phyloP scores from a whole-genome alignment of 257 asterid genomes.

The Solanum microdontum region DNA sequence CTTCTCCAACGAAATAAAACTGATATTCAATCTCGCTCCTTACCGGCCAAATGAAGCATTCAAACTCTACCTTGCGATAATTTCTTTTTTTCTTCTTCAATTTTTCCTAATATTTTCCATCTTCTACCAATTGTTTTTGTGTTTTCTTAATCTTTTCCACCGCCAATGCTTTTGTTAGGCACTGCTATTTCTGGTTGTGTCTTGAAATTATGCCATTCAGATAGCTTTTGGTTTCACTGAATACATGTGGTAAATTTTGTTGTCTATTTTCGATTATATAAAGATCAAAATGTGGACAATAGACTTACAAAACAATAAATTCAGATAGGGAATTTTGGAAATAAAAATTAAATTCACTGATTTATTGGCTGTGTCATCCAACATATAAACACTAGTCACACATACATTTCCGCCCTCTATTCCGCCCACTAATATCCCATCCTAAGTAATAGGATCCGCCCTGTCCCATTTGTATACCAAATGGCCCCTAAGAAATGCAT shows the following conservation, averaged over 20 bases:
- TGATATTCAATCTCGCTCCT: not conserved
- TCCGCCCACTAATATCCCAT: not conserved
- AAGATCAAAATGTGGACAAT: not conserved
- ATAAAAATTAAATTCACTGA: not conserved
- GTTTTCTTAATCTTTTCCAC: not conserved
- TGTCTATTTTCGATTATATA: not conserved
- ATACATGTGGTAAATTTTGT: not conserved
- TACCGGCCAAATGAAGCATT: not conserved
- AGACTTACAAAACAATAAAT: not conserved
- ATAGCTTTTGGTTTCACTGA: not conserved
- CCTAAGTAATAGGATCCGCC: not conserved
- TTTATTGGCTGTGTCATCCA: not conserved
- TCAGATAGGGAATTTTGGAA: not conserved
- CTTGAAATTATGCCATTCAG: not conserved
- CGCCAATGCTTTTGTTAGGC: not conserved
- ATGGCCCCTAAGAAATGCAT: not conserved
- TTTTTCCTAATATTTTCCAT: not conserved
- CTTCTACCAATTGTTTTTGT: not conserved
- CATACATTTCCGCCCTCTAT: not conserved
- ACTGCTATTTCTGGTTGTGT: not conserved
- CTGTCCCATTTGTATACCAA: not conserved
- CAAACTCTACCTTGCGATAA: not conserved
- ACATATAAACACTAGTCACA: not conserved
- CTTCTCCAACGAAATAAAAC: not conserved
- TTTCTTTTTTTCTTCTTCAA: not conserved